Conservation (phyloP, 805 yeast genomes). For the Sugiyamaella americana region DNA sequence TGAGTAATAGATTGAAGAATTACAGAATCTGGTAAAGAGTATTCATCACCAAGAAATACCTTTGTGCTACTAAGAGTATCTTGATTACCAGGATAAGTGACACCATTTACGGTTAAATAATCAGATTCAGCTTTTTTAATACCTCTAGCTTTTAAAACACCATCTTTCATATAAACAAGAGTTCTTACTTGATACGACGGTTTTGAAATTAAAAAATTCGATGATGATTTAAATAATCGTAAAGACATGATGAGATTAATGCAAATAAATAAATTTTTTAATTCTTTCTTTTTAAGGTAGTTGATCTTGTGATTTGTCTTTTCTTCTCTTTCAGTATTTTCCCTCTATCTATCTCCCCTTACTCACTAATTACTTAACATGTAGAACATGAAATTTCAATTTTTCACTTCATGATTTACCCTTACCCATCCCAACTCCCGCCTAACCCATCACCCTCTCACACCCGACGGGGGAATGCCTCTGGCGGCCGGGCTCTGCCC, state of each 20-base stretch:
- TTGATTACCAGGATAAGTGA: conserved; percentile 47
- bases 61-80: conserved; percentile 47
- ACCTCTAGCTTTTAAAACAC: conserved; percentile 57
- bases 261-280: background rate
- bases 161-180: conserved; percentile 36
- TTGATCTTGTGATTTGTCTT: background rate
- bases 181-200: conserved; percentile 11
- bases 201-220: background rate
- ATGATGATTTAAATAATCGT: too few relatives aligned
- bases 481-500: background rate
- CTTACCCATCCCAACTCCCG: background rate
- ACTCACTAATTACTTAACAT: too few relatives aligned
- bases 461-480: background rate
- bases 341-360: too few relatives aligned
- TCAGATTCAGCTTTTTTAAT: conserved; percentile 65
- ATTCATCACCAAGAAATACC: conserved; percentile 44
- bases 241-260: too few relatives aligned
- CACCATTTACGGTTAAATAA: conserved; percentile 45
- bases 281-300: background rate
- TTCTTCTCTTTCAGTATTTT: too few relatives aligned
- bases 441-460: too few relatives aligned
- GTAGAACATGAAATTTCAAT: too few relatives aligned
- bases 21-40: conserved; percentile 51
- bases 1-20: conserved; percentile 82
- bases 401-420: background rate